Evolutionary conservation across 148 eudicot genomes (phyloP).

Genomic region (Agrostemma githago): DNA sequence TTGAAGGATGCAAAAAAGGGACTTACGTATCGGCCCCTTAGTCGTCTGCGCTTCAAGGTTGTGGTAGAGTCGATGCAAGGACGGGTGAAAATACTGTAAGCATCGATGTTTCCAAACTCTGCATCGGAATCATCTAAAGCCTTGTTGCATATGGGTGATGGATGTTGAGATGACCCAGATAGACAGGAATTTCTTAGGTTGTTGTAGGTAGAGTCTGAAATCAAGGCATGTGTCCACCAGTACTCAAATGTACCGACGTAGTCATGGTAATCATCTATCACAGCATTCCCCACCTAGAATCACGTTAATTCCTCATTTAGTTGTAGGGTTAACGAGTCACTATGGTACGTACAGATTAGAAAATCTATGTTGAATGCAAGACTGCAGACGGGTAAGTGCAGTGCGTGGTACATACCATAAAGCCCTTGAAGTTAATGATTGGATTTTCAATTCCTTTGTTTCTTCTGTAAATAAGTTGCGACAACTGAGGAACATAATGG

Average conservation of each 20-base stretch:
- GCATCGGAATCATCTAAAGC: slow-evolving; percentile 48
- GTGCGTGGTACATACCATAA: slow-evolving; percentile 46
- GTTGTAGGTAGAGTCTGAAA: slow-evolving; percentile 77
- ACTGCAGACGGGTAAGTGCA: not conserved
- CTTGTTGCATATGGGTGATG: slow-evolving; percentile 44
- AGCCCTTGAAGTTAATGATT: slow-evolving; percentile 76
- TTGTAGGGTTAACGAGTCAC: too few species aligned
- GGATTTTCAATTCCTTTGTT: slow-evolving; percentile 71
- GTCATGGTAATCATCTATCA: slow-evolving; percentile 82
- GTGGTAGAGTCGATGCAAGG: slow-evolving; percentile 46
- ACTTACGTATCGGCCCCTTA: slow-evolving; percentile 82
- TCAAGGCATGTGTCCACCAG: slow-evolving; percentile 93
- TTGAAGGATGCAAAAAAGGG: not conserved
- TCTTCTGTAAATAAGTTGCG: slow-evolving; percentile 62
- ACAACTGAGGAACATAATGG: slow-evolving; percentile 87
- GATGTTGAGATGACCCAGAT: slow-evolving; percentile 64
- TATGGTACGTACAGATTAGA: not conserved
- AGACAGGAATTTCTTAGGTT: slow-evolving; percentile 44
- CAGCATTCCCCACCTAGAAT: slow-evolving; percentile 85
- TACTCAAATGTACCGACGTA: slow-evolving; percentile 87
- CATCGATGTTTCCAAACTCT: slow-evolving; percentile 83
- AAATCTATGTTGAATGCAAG: not conserved
- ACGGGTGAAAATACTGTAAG: slow-evolving; percentile 72
- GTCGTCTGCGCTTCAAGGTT: slow-evolving; percentile 36
- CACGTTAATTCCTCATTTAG: not conserved